Evolutionary conservation across 495 filamentous ascomycete genomes (phyloP).

Genomic region (Penicillium arizonense): DNA sequence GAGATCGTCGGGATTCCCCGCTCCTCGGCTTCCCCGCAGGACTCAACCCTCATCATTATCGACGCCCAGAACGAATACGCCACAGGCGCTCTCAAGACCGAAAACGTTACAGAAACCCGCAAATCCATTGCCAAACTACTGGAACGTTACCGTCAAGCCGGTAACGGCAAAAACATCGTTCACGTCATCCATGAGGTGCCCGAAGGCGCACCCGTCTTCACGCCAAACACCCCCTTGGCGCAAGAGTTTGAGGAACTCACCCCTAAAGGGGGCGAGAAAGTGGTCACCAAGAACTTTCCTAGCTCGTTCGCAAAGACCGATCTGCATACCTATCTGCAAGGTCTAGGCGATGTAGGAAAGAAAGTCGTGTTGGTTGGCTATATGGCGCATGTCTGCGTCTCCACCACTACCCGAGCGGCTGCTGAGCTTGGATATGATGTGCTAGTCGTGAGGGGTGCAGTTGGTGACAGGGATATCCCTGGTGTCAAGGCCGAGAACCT

Average conservation of each 20-base stretch:
- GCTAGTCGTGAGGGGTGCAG: conserved; percentile 51
- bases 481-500: conserved; percentile 41
- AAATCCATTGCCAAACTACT: conserved; percentile 49
- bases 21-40: conserved; percentile 47
- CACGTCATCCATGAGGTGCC: conserved; percentile 57
- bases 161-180: conserved; percentile 46
- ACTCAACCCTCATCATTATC: conserved; percentile 60
- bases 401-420: conserved; percentile 55
- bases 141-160: conserved; percentile 45
- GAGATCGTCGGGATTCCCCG: conserved; percentile 43
- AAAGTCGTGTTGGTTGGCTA: conserved; percentile 54
- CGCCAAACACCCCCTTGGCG: conserved; percentile 49
- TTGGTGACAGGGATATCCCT: conserved; percentile 60
- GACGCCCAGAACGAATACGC: conserved; percentile 67
- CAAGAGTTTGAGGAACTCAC: conserved; percentile 52
- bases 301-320: conserved; percentile 48
- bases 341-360: conserved; percentile 32
- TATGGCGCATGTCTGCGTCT: conserved; percentile 64
- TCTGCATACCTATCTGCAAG: conserved; percentile 37
- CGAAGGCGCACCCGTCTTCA: conserved; percentile 60
- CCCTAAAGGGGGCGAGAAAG: conserved; percentile 44
- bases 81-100: conserved; percentile 47
- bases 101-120: conserved; percentile 44
- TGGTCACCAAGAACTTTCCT: conserved; percentile 46
- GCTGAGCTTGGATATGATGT: conserved; percentile 58